These are phyloP conservation scores for Glaciozyma martinii DNA, from an alignment of 768 basidiomycete genomes.

Conservation along the genomic window DNA sequence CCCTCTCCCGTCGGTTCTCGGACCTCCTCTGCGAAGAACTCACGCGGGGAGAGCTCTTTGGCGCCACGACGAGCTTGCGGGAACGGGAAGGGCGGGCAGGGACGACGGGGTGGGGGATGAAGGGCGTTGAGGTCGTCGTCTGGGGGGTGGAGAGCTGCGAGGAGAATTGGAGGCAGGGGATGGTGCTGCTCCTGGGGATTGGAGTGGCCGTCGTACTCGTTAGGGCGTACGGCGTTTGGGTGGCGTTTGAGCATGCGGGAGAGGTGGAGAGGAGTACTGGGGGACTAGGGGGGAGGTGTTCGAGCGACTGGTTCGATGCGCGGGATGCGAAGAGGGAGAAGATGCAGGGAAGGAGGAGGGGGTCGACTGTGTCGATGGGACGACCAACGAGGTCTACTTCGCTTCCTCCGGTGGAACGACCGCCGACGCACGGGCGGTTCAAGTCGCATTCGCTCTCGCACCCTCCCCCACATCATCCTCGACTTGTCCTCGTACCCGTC, in stretches of 20 bases:
- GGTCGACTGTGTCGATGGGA: neutral
- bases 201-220: neutral
- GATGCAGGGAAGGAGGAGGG: no score
- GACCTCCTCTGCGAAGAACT: constrained; percentile 19
- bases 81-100: neutral
- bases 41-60: neutral
- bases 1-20: constrained; percentile 15
- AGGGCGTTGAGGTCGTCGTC: constrained; percentile 7
- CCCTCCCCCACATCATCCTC: neutral
- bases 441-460: constrained; percentile 9
- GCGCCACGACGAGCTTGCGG: neutral
- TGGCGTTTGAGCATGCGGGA: constrained; percentile 9
- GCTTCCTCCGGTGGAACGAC: neutral
- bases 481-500: constrained; percentile 27
- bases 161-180: constrained; percentile 11
- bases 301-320: neutral
- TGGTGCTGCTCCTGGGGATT: constrained; percentile 8
- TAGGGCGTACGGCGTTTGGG: constrained; percentile 7
- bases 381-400: constrained; percentile 2
- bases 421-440: neutral
- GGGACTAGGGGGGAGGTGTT: constrained; percentile 3
- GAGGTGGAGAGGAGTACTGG: neutral
- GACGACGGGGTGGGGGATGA: neutral
- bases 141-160: constrained; percentile 30
- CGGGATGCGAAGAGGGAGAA: neutral